Base-by-base conservation (phyloP, 495 filamentous ascomycete genomes). In the Podospora australis region DNA sequence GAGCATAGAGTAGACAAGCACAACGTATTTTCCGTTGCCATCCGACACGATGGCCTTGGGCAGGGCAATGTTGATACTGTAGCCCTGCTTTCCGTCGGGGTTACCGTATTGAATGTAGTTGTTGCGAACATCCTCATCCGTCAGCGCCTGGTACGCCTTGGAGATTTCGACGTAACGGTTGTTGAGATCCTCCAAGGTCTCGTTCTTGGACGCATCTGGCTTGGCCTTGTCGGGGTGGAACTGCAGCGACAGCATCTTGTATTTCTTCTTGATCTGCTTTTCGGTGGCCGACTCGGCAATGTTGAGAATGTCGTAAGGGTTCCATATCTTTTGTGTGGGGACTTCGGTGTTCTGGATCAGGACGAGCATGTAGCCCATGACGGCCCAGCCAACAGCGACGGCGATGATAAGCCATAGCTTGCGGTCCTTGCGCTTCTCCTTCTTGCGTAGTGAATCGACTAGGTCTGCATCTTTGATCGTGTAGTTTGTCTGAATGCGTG, bases 111-210 rank as follows among this genome's bases (percentile, higher is more conserved):
- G 87, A 28, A 90, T 81, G 63, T 84, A 97, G 71, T 98, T 98
- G 66, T 96, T 94, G 42, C 94, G 86, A 36, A 97, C 77, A 30
- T 97, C 92, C 66, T 97, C 92, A 58, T 98, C 92, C 7, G 94
- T 97, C 35, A 98, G 74, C 6, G 94, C 83, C 68, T 97, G 96
- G 75, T 95, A 96, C 4, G 92, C 92, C 72, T 98, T 97, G 41
- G 88, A 87, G 50, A 97, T 73, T 57, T 98, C 90, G 28, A 96
- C 90, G 71, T 88, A 98, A 56, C 83, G 77, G 32, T 88, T 78
- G 61, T 90, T 97, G 46, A 97, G 76, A 39, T 69, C 72, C 49
- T 98, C 90, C 23, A 86, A 62, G 14, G 92, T 98, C 67, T 95
- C 81, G 67, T 98, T 98, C 66, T 85, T 88, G 49, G 81, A 69